Percentiles rank a stretch among this genome's conserved stretches.
These are phyloP conservation scores for Sisymbrium irio DNA, from an alignment of 345 rosid genomes.

Conservation along the genomic window DNA sequence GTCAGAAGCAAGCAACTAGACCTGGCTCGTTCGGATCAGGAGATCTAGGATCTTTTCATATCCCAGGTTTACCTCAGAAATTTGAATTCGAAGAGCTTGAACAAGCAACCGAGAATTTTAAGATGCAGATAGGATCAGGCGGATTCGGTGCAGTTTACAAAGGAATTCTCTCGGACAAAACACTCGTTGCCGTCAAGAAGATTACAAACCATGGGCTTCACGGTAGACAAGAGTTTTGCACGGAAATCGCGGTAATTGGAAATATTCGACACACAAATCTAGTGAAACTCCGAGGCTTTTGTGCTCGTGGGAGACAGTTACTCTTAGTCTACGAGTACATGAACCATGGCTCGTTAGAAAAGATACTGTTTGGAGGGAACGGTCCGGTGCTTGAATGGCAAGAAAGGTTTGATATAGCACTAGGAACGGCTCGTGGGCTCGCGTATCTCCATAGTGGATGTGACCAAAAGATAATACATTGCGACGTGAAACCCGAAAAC, in stretches of 20 bases:
- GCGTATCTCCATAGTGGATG: conserved; percentile 74
- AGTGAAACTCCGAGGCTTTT: conserved; percentile 77
- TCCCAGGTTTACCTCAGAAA: conserved; percentile 72
- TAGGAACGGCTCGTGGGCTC: conserved; percentile 78
- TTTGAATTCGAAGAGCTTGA: conserved; percentile 60
- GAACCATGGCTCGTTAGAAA: conserved; percentile 66
- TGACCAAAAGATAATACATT: conserved; percentile 66
- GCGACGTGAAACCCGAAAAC: conserved; percentile 76
- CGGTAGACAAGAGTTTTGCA: conserved; percentile 74
- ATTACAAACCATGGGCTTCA: conserved; percentile 56
- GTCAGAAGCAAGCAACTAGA: conserved; percentile 41
- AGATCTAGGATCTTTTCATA: conserved; percentile 65
- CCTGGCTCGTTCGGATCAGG: conserved; percentile 44
- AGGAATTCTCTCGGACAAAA: conserved; percentile 51
- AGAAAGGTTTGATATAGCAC: conserved; percentile 67
- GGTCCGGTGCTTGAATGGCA: conserved; percentile 69
- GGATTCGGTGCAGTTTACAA: conserved; percentile 76
- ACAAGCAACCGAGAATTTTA: conserved; percentile 63
- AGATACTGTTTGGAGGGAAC: conserved; percentile 39
- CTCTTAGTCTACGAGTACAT: conserved; percentile 75
- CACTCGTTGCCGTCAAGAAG: conserved; percentile 66
- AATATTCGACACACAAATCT: conserved; percentile 72
- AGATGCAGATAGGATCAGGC: conserved; percentile 61
- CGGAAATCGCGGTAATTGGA: conserved; percentile 73
- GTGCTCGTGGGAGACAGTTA: conserved; percentile 60